These are phyloP conservation scores for Elongisporangium anandrum DNA, from an alignment of 352 stramenopile genomes.

Conservation along the genomic window DNA sequence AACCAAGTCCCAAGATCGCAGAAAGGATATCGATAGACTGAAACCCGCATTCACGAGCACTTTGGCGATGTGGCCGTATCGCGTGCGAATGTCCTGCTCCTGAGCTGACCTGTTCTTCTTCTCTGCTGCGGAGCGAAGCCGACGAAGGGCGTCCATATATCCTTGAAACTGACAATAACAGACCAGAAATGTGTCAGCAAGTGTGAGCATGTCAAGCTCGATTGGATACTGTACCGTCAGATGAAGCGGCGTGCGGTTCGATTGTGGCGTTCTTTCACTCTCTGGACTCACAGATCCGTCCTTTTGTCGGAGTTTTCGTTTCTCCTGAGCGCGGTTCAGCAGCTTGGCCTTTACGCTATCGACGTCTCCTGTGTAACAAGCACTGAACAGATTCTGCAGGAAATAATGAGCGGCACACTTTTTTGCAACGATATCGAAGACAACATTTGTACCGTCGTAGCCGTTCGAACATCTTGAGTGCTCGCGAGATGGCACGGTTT, in stretches of 20 bases:
- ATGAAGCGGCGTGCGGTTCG: constrained; percentile 40
- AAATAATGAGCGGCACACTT: neutral
- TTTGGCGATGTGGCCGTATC: constrained; percentile 26
- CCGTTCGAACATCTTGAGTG: constrained; percentile 15
- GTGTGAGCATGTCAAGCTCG: neutral
- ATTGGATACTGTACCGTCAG: constrained; percentile 21
- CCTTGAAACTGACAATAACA: constrained; percentile 19
- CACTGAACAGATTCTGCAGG: constrained; percentile 33
- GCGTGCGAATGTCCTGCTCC: constrained; percentile 10
- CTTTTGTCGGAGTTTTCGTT: neutral
- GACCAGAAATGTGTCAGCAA: neutral
- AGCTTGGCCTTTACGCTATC: constrained; percentile 22
- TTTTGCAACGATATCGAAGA: neutral
- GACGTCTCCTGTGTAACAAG: constrained; percentile 28
- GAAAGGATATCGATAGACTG: constrained; percentile 16
- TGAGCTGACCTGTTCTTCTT: constrained; percentile 2
- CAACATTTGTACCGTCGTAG: constrained; percentile 22
- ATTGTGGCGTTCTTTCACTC: constrained; percentile 22
- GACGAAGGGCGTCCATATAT: constrained; percentile 19
- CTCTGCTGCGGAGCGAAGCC: neutral
- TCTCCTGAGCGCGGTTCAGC: constrained; percentile 2
- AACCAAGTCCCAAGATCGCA: neutral
- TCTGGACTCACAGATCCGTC: constrained; percentile 4
- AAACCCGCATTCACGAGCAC: constrained; percentile 32
- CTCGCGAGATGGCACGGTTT: constrained; percentile 30